These are phyloP conservation scores for Lasiodiplodia sp. DNA, from an alignment of 2,329 filamentous ascomycete genomes.

Conservation along the genomic window DNA sequence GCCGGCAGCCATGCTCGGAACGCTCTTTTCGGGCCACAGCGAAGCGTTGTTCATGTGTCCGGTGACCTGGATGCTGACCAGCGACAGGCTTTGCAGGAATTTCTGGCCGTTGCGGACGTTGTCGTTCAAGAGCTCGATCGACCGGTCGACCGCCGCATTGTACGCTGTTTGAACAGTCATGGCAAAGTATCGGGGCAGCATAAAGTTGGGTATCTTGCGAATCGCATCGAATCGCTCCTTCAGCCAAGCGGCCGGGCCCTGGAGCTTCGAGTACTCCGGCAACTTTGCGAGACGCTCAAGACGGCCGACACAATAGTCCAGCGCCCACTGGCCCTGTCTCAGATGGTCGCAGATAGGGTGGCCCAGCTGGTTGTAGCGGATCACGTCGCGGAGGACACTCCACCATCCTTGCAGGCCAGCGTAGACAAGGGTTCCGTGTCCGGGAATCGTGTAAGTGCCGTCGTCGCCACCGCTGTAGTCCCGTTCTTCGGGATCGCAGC, in stretches of 20 bases:
- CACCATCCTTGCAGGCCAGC: constrained; percentile 99
- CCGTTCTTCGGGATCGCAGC: constrained; percentile 86
- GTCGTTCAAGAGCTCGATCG: constrained; percentile 78
- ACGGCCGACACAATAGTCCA: constrained; percentile 85
- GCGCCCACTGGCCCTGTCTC: constrained; percentile 86
- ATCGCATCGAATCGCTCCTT: constrained; percentile 86
- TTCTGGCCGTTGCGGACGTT: constrained; percentile 82
- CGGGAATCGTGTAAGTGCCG: constrained; percentile 88
- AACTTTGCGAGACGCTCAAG: constrained; percentile 75
- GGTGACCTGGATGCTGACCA: constrained; percentile 92
- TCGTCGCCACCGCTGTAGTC: constrained; percentile 81
- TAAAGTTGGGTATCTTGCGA: constrained; percentile 82
- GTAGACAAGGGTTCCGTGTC: constrained; percentile 85
- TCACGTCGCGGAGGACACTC: constrained; percentile 85
- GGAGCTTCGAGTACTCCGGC: constrained; percentile 68
- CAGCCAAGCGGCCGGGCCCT: constrained; percentile 77
- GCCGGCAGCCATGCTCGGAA: constrained; percentile 89
- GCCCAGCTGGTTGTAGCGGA: constrained; percentile 87
- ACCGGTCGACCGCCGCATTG: constrained; percentile 79
- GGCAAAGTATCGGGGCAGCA: constrained; percentile 92
- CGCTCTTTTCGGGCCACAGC: constrained; percentile 82
- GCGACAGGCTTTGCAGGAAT: constrained; percentile 85
- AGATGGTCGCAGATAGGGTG: constrained; percentile 95
- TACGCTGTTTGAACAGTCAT: constrained; percentile 89
- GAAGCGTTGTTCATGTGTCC: constrained; percentile 90